Evolutionary conservation across 257 asterid species (phyloP), one percentile per base, ranked within the genome.

Genomic region (Gynochthodes officinalis): DNA sequence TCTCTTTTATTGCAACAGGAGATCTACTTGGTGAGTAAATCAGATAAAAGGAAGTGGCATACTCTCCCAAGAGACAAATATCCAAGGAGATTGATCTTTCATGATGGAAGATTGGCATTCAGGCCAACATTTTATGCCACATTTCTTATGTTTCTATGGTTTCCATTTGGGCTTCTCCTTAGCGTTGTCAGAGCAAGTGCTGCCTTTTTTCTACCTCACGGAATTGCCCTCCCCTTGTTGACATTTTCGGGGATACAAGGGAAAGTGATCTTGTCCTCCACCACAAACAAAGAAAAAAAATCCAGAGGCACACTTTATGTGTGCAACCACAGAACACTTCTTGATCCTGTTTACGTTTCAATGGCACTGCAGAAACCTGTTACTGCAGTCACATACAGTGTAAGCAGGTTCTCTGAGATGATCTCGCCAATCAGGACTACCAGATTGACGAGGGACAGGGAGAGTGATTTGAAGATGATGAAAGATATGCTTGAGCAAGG

Each of bases 21-120:
- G 76, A 64, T 76, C 18, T 76, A 73, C 69, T 53, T 73, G 48
- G 81, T 80, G 44, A 76, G 60, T n/a, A 48, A n/a, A 72, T 48
- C 73, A 27, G 81, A 80, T 44, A 80, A 76, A 42, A 67, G 60
- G 16, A 69, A 73, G 49, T 76, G 84, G 84, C 64, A 30, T 61
- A 76, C 72, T 42, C 81, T 80, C 25, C 81, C 70, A 4, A 76
- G 65, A 68, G 76, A 53, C 33, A 72, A 52, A 48, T 80, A 80
- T 42, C 84, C 76, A 25, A 72, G 69, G 67, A 78, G 32, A 54
- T 57, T 80, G 50, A 72, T 80, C 43, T 80, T 80, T 42, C 84
- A 80, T 14, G 84, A 80, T 64, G 84, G 84, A 42, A 76, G 84
- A 69, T 73, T 80, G 42, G 81, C 84, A 16, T 62, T 80, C 44